These are phyloP conservation scores for Leishmania amazonensis DNA, from an alignment of 208 protist genomes.

Conservation along the genomic window DNA sequence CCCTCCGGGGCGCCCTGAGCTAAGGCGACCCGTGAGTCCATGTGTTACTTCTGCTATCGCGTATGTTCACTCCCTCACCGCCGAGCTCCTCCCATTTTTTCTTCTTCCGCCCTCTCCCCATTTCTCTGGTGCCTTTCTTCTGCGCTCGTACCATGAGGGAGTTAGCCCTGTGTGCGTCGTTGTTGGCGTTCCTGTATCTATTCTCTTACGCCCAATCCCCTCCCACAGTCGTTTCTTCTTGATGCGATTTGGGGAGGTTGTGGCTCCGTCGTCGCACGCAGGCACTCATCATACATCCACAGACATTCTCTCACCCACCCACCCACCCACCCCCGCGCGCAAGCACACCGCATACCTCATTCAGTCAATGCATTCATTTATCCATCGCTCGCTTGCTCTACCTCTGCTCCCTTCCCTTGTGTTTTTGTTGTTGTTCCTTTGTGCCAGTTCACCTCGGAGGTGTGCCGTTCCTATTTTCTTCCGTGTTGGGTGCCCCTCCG, in stretches of 20 bases:
- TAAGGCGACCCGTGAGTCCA: not conserved
- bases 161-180: not conserved
- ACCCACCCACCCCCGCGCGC: too few relatives aligned
- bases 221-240: not conserved
- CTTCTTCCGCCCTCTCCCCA: not conserved
- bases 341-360: not conserved
- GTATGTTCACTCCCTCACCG: not conserved
- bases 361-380: not conserved
- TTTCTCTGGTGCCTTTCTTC: not conserved
- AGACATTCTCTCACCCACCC: not conserved
- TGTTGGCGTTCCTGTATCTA: not conserved
- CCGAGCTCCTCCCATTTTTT: not conserved
- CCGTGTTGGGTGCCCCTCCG: not conserved
- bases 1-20: not conserved
- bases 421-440: not conserved
- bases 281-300: not conserved
- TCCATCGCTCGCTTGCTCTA: not conserved
- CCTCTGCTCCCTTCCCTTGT: not conserved
- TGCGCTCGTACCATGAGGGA: not conserved
- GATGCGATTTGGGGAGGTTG: not conserved
- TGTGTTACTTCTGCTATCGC: not conserved
- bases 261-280: not conserved
- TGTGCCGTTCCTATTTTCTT: not conserved
- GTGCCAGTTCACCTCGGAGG: not conserved
- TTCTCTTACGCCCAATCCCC: not conserved